phyloP scores from a whole-genome alignment of 23 red algal genomes.

The Gracilaria gracilis region DNA sequence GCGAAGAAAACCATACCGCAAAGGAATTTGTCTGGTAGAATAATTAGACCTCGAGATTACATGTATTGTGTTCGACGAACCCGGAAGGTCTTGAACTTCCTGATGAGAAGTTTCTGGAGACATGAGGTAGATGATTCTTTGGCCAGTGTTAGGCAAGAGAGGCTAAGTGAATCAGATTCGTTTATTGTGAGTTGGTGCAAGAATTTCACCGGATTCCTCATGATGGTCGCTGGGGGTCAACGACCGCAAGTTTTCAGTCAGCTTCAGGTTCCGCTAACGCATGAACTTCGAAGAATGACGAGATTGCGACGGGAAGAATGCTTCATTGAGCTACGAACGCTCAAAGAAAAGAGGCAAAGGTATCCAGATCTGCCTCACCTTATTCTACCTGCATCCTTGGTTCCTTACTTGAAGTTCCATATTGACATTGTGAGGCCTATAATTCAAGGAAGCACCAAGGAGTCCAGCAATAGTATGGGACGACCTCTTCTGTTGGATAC shows the following conservation, averaged over 20 bases:
- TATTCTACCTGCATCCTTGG: neutral
- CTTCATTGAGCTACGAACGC: neutral
- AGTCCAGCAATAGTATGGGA: neutral
- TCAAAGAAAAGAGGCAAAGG: neutral
- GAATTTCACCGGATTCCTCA: neutral
- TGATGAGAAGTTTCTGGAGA: too few species aligned
- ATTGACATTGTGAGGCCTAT: neutral
- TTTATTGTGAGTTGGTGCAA: neutral
- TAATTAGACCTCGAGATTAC: too few species aligned
- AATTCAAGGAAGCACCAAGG: neutral
- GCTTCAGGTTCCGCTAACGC: neutral
- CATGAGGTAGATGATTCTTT: too few species aligned
- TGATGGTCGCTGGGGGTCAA: neutral
- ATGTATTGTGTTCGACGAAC: too few species aligned
- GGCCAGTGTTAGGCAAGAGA: too few species aligned
- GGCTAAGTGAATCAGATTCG: neutral
- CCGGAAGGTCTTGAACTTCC: too few species aligned
- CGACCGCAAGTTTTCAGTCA: constrained; percentile 3
- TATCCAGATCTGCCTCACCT: neutral
- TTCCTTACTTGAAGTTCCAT: constrained; percentile 8
- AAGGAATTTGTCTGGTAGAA: neutral
- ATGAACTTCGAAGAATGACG: neutral
- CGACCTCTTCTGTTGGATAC: neutral
- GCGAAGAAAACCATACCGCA: neutral
- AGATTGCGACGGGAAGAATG: neutral